A percentile compares a stretch with the other conserved stretches of the same genome.
Conservation (phyloP, 495 filamentous ascomycete species). For the Neurospora tetraspora region DNA sequence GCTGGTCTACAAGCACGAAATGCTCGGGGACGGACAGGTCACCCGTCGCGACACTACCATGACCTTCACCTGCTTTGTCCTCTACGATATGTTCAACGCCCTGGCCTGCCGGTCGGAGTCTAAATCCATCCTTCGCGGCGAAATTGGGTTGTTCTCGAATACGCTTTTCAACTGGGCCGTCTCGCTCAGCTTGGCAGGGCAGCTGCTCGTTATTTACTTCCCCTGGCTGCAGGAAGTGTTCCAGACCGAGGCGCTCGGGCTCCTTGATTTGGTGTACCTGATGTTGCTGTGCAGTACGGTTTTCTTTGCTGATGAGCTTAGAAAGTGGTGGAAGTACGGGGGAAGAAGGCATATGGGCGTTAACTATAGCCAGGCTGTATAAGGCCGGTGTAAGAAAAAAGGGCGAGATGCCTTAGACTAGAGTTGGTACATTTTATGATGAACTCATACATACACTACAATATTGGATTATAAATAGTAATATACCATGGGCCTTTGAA, state of each 20-base stretch:
- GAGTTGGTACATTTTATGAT: background rate
- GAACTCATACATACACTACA: background rate
- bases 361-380: slow-evolving; percentile 42
- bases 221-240: slow-evolving; percentile 89
- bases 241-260: slow-evolving; percentile 78
- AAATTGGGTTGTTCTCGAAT: slow-evolving; percentile 73
- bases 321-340: slow-evolving; percentile 60
- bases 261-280: slow-evolving; percentile 62
- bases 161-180: slow-evolving; percentile 96
- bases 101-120: slow-evolving; percentile 84
- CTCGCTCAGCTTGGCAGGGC: slow-evolving; percentile 68
- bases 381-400: slow-evolving; percentile 3
- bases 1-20: slow-evolving; percentile 80
- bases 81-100: slow-evolving; percentile 99
- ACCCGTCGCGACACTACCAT: slow-evolving; percentile 94
- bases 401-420: background rate
- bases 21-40: slow-evolving; percentile 68
- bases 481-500: background rate
- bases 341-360: slow-evolving; percentile 27
- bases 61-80: slow-evolving; percentile 97
- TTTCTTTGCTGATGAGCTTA: slow-evolving; percentile 86
- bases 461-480: background rate
- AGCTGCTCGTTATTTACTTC: slow-evolving; percentile 85
- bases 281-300: slow-evolving; percentile 71
- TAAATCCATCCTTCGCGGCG: slow-evolving; percentile 79